Evolutionary conservation across 176 grass and related monocot genomes (phyloP).

Genomic region (Saccharum officinarum): DNA sequence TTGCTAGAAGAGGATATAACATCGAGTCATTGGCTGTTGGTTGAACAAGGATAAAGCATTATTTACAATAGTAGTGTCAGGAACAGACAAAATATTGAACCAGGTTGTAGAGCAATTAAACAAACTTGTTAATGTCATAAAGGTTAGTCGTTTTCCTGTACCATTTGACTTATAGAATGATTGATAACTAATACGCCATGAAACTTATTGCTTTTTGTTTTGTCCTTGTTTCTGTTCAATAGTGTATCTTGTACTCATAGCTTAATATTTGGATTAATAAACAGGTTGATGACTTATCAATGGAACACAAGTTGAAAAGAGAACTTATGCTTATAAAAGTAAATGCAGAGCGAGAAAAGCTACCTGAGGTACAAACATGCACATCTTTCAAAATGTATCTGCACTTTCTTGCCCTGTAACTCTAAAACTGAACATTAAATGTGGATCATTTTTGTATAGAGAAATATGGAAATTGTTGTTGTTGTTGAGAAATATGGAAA

Average conservation of each 20-base stretch:
- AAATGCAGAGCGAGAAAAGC: slow-evolving; percentile 58
- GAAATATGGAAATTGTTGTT: not conserved
- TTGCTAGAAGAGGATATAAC: slow-evolving; percentile 82
- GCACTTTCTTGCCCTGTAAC: not conserved
- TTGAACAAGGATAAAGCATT: slow-evolving; percentile 78
- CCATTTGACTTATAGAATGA: not conserved
- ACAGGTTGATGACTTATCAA: slow-evolving; percentile 74
- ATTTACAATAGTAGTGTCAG: slow-evolving; percentile 75
- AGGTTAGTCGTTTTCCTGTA: slow-evolving; percentile 43
- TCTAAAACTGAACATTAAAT: not conserved
- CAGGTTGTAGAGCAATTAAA: slow-evolving; percentile 74
- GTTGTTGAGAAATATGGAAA: not conserved
- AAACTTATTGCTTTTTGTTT: not conserved
- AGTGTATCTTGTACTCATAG: slow-evolving; percentile 6
- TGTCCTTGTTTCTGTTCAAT: not conserved
- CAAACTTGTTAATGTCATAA: slow-evolving; percentile 82
- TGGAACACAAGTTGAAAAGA: slow-evolving; percentile 69
- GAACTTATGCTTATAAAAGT: slow-evolving; percentile 88
- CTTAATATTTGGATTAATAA: slow-evolving; percentile 18
- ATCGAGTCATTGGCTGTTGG: slow-evolving; percentile 78
- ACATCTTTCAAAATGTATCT: not conserved
- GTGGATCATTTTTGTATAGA: not conserved
- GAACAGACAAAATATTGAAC: slow-evolving; percentile 67
- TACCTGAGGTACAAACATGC: slow-evolving; percentile 54
- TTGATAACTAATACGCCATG: not conserved